Evolutionary conservation across 2,329 filamentous ascomycete species (phyloP).

Genomic region (Elsinoe necatrix): DNA sequence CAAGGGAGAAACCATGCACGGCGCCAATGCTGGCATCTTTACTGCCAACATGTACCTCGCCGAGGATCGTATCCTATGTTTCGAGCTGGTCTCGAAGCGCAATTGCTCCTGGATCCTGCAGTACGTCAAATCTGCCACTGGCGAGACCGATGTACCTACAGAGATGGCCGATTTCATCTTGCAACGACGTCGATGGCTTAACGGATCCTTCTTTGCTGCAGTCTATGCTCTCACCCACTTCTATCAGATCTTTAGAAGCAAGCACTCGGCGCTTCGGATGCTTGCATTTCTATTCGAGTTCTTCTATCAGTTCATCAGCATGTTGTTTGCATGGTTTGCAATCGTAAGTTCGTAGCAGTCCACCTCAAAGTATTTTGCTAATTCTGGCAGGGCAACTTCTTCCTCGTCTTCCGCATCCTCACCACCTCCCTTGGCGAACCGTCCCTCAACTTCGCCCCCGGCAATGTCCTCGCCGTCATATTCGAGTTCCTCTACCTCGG

Average conservation of each 20-base stretch:
- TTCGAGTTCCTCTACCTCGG: slow-evolving; percentile 96
- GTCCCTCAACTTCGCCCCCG: slow-evolving; percentile 64
- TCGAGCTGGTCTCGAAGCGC: slow-evolving; percentile 93
- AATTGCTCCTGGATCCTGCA: slow-evolving; percentile 97
- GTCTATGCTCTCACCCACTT: slow-evolving; percentile 93
- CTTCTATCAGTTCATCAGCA: slow-evolving; percentile 86
- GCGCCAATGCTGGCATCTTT: slow-evolving; percentile 87
- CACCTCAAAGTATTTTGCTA: slow-evolving; percentile 11
- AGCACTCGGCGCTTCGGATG: slow-evolving; percentile 81
- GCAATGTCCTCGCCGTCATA: slow-evolving; percentile 73
- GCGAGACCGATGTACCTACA: slow-evolving; percentile 94
- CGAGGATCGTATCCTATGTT: slow-evolving; percentile 97
- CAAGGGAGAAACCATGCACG: slow-evolving; percentile 90
- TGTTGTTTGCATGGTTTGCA: slow-evolving; percentile 98
- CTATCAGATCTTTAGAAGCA: slow-evolving; percentile 89
- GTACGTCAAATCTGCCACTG: slow-evolving; percentile 95
- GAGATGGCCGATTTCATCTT: slow-evolving; percentile 90
- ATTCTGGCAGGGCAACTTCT: slow-evolving; percentile 69
- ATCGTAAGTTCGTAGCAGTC: slow-evolving; percentile 48
- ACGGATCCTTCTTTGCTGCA: slow-evolving; percentile 96
- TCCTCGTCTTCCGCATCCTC: slow-evolving; percentile 94
- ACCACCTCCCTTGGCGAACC: slow-evolving; percentile 70
- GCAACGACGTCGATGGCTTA: slow-evolving; percentile 92
- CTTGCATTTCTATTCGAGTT: slow-evolving; percentile 88
- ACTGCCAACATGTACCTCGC: slow-evolving; percentile 99